Percentiles rank a stretch among this genome's conserved stretches.
These are phyloP conservation scores for Yamadazyma sp. DNA, from an alignment of 1,139 yeast genomes.

Conservation along the genomic window DNA sequence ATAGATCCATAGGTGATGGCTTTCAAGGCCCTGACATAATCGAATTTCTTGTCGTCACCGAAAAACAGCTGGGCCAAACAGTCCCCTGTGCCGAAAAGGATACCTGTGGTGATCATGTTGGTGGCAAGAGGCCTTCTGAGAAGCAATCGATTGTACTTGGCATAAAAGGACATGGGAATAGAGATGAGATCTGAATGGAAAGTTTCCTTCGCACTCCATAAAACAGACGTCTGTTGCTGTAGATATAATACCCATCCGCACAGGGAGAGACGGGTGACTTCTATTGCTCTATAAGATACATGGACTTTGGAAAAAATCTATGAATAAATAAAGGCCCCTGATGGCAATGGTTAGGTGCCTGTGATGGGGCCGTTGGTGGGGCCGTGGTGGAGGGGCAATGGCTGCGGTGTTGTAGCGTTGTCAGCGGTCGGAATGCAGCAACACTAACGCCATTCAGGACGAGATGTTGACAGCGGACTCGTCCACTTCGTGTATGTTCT, in stretches of 20 bases:
- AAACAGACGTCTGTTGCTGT: too few species aligned
- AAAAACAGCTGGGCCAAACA: constrained; percentile 36
- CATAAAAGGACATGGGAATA: constrained; percentile 9
- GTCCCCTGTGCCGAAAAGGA: constrained; percentile 45
- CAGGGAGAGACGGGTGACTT: too few species aligned
- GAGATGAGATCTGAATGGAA: neutral
- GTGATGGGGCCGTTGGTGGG: too few species aligned
- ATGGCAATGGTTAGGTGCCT: too few species aligned
- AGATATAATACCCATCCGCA: neutral
- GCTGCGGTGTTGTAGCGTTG: too few species aligned
- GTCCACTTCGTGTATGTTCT: constrained; percentile 43
- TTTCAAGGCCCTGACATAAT: constrained; percentile 30
- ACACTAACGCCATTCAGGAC: too few species aligned
- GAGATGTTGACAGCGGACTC: constrained; percentile 13
- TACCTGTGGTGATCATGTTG: constrained; percentile 40
- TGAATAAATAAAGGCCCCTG: too few species aligned
- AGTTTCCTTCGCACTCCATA: too few species aligned
- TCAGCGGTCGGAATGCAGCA: too few species aligned
- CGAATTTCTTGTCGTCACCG: constrained; percentile 23
- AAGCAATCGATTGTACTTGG: constrained; percentile 30
- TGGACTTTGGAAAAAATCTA: too few species aligned
- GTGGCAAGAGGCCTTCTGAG: constrained; percentile 33
- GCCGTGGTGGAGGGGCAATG: too few species aligned
- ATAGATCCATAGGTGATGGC: constrained; percentile 39
- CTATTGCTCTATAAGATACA: too few species aligned